Conservation (phyloP, 225 moss, liverwort and hornwort genomes). For the Marchantia polymorpha region DNA sequence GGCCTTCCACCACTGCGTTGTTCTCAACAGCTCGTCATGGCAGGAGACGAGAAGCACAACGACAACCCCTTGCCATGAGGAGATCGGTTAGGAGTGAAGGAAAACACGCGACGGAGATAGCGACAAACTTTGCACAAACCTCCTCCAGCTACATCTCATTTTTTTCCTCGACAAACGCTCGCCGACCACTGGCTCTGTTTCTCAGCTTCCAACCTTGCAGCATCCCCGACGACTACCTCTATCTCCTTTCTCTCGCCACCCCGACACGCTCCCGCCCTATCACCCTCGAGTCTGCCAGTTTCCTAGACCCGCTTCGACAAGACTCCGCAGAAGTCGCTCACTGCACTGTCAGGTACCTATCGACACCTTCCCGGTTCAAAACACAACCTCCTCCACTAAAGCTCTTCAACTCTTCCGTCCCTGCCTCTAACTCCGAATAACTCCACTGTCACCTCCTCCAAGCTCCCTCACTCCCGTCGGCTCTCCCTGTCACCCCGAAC, state of each 20-base stretch:
- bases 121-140: background rate
- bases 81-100: background rate
- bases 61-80: background rate
- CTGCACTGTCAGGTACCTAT: background rate
- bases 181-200: background rate
- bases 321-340: background rate
- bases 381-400: background rate
- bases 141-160: slow-evolving; percentile 2
- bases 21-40: slow-evolving; percentile 3
- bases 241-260: background rate
- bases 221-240: background rate
- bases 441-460: background rate
- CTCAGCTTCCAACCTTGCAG: background rate
- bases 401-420: background rate
- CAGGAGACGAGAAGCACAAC: background rate
- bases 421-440: background rate
- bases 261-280: background rate
- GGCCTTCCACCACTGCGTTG: background rate
- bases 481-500: background rate
- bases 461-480: background rate
- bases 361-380: background rate
- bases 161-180: background rate
- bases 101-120: background rate
- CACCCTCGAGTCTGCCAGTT: background rate
- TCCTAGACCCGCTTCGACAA: background rate